Evolutionary conservation across 495 filamentous ascomycete genomes (phyloP), one percentile per base, ranked within the genome.

Genomic region (Thermochaetoides thermophila): DNA sequence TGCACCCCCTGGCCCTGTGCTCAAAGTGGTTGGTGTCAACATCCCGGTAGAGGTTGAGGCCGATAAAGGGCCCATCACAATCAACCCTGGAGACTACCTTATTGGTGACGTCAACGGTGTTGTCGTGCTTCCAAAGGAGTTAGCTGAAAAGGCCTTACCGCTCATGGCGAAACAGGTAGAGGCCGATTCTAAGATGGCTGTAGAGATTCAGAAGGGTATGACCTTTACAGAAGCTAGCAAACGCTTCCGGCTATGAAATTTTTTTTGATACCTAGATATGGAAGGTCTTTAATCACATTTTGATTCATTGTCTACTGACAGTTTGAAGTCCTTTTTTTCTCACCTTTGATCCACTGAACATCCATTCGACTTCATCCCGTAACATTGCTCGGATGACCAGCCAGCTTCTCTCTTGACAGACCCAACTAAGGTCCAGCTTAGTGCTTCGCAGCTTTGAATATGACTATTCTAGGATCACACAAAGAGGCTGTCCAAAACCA

Each of bases 91-190:
- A 0, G 73, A 76, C 39, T 73, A 71, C 37, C 40, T 76, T 17
- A 47, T 76, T 12, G 71, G 56, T 0, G 71, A 76, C 31, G 27
- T 61, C 12, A 66, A 76, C 39, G 72, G 72, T 3, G 69, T 73
- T 0, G 68, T 74, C 0, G 53, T 60, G 6, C 32, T 64, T 9
- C 60, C 60, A 3, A 46, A 42, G 27, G 60, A 55, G 14, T 31
- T 72, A 29, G 66, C 59, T 7, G 60, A 64, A 43, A 40, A 56
- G 42, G 63, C 59, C 5, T 29, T 71, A 17, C 56, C 53, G 17
- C 42, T 67, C 27, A 61, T 76, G 53, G 50, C 50, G 14, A 56
- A 53, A 45, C 56, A 68, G 43, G 61, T 66, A 20, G 63, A 56
- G 39, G 71, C 69, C 6, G 70, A 74, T 48, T 57, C 61, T 17